These are phyloP conservation scores for Paramecium biaurelia DNA, from an alignment of 73 alveolate genomes.

Conservation along the genomic window DNA sequence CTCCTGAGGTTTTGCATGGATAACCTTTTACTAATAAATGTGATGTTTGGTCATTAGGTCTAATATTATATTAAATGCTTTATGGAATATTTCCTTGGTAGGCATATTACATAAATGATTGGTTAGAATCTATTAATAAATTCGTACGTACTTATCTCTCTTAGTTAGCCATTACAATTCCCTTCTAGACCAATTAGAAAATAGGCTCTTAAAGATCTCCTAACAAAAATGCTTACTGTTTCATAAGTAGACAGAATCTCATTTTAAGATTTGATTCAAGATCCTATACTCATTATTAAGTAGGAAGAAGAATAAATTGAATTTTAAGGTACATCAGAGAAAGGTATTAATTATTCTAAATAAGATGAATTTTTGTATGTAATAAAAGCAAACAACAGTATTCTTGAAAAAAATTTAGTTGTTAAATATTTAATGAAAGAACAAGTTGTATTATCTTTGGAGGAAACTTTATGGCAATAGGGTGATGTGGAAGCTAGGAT, in stretches of 20 bases:
- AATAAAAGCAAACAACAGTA: neutral
- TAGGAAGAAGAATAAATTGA: neutral
- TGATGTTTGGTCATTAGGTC: constrained; percentile 54
- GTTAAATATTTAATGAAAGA: constrained; percentile 18
- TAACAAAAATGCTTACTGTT: constrained; percentile 27
- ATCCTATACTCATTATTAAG: constrained; percentile 36
- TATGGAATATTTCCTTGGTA: constrained; percentile 52
- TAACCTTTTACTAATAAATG: constrained; percentile 12
- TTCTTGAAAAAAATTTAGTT: constrained; percentile 44
- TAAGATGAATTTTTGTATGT: constrained; percentile 24
- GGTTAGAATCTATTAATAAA: neutral
- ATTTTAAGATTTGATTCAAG: constrained; percentile 42
- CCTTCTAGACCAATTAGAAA: constrained; percentile 53
- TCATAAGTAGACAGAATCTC: constrained; percentile 41
- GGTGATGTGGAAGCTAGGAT: neutral
- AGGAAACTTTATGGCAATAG: neutral
- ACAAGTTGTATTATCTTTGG: neutral
- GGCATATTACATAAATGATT: neutral
- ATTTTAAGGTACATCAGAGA: neutral
- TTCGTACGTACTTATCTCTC: neutral
- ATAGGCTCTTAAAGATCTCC: constrained; percentile 31
- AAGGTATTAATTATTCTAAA: neutral
- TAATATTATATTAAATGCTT: neutral
- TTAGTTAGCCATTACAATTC: constrained; percentile 42
- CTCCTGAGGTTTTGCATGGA: neutral